Evolutionary conservation across 805 yeast genomes (phyloP), one percentile per base, ranked within the genome.

Genomic region (Ogataea henricii): DNA sequence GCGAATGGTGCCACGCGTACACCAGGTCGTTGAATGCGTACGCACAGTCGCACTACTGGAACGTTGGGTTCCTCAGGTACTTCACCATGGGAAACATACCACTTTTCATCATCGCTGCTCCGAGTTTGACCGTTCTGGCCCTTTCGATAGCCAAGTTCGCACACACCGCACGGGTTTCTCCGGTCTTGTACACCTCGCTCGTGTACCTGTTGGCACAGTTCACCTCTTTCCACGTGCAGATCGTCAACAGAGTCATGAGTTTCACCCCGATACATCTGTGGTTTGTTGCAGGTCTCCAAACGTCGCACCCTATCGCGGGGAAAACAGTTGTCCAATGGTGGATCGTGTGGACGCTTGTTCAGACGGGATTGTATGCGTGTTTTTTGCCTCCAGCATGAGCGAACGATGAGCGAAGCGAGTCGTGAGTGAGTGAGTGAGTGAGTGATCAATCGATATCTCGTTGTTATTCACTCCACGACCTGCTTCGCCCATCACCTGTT

Each of bases 371-470:
- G 43, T 91, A 81, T 68, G 88, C 85, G 6, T 83, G 83, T n/a
- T 91, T 88, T 61, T 71, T 91, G 36, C 98, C 97, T 2, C 98
- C 98, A 4, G 98, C 98, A n/a, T 89, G 64, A 63, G 18, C n/a
- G n/a, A n/a, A n/a, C n/a, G n/a, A n/a, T n/a, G n/a, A n/a, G n/a
- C n/a, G n/a, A n/a, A n/a, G n/a, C n/a, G n/a, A n/a, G n/a, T n/a
- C n/a, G n/a, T n/a, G n/a, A n/a, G n/a, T n/a, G n/a, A n/a, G n/a
- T n/a, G n/a, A n/a, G n/a, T n/a, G n/a, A n/a, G n/a, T n/a, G n/a
- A n/a, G n/a, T n/a, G n/a, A n/a, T n/a, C n/a, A n/a, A n/a, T n/a
- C n/a, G n/a, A n/a, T n/a, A n/a, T n/a, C n/a, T n/a, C n/a, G n/a
- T n/a, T n/a, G n/a, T 27, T 27, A 8, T 6, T 27, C 30, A 27